A percentile compares a stretch with the other conserved stretches of the same genome.
Evolutionary conservation across 2,329 filamentous ascomycete genomes (phyloP).

Genomic region (Chaetomium sp.): DNA sequence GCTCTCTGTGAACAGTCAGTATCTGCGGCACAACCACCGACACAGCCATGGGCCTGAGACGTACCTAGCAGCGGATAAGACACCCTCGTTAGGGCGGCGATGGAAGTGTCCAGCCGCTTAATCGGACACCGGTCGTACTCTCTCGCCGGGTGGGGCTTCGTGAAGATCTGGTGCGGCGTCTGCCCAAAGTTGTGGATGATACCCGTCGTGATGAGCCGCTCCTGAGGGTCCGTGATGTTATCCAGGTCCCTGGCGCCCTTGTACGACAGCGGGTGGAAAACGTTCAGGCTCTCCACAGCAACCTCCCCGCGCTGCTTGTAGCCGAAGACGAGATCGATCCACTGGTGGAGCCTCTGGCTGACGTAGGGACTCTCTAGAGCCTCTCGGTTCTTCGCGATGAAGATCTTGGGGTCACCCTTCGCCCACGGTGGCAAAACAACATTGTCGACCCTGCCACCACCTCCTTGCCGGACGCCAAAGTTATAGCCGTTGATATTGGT

Average conservation of each 20-base stretch:
- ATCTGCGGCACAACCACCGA: background rate
- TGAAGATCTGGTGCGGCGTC: slow-evolving; percentile 93
- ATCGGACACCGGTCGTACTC: slow-evolving; percentile 67
- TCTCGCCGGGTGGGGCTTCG: slow-evolving; percentile 73
- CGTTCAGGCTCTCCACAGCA: slow-evolving; percentile 87
- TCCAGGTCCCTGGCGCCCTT: slow-evolving; percentile 92
- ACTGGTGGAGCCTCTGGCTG: slow-evolving; percentile 83
- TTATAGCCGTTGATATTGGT: slow-evolving; percentile 94
- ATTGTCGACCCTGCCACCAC: slow-evolving; percentile 76
- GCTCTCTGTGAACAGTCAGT: slow-evolving; percentile 50
- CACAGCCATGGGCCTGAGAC: slow-evolving; percentile 22
- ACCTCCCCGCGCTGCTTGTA: slow-evolving; percentile 92
- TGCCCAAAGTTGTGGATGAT: slow-evolving; percentile 99
- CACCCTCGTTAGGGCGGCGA: slow-evolving; percentile 74
- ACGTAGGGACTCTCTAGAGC: slow-evolving; percentile 93
- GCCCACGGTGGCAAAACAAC: slow-evolving; percentile 95
- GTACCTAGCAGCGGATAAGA: slow-evolving; percentile 74
- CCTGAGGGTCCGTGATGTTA: slow-evolving; percentile 82
- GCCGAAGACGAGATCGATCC: slow-evolving; percentile 96
- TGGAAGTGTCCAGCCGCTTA: slow-evolving; percentile 74
- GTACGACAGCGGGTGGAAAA: slow-evolving; percentile 95
- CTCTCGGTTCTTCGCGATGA: slow-evolving; percentile 93
- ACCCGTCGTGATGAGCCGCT: slow-evolving; percentile 84
- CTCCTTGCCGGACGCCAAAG: slow-evolving; percentile 84
- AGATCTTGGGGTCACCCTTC: slow-evolving; percentile 92